Evolutionary conservation across 2,329 filamentous ascomycete genomes (phyloP), one percentile per base, ranked within the genome.

Genomic region (Trichoderma semiorbis): DNA sequence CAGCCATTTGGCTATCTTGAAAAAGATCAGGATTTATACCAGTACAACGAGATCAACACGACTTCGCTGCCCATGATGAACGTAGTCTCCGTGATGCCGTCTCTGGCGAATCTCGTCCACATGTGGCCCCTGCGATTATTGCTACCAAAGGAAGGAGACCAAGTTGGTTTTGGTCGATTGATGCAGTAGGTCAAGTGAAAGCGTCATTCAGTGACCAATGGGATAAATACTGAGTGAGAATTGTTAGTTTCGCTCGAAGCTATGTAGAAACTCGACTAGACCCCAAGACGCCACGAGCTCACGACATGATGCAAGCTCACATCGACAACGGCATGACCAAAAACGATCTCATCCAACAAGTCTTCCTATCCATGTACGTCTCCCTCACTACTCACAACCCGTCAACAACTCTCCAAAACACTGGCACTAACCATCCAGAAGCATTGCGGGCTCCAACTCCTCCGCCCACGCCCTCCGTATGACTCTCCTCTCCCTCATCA

Each of bases 381-480:
- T 21, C 30, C 8, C 6, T 30, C 16, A n/a, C 11, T 11, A 18
- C 21, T 16, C 4, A 16, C 2, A 24, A 4, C 2, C 16, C 18
- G 4, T n/a, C 18, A 39, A 11, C 39, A 12, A 43, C 26, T n/a
- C 4, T 12, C 7, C 7, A 11, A 16, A 11, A 2, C 47, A 14
- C n/a, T 24, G 5, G 0, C 5, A 21, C 47, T 53, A 53, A 53
- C 1, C 2, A 58, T 2, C 57, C 5, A 7, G 26, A 55, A 88
- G 85, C 73, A 87, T 89, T 76, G 87, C 88, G 18, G 88, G 88
- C 30, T 89, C 88, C 24, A 88, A 90, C 78, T 89, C 88, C 0
- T 89, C 88, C 0, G 88, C 88, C 0, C 85, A 85, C 0, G 83
- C 84, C 1, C 80, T 90, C 2, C 85, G 87, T 3, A 82, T 85